Evolutionary conservation across 768 basidiomycete species (phyloP), one percentile per base, ranked within the genome.

Genomic region (Xerocomellus intermedius): DNA sequence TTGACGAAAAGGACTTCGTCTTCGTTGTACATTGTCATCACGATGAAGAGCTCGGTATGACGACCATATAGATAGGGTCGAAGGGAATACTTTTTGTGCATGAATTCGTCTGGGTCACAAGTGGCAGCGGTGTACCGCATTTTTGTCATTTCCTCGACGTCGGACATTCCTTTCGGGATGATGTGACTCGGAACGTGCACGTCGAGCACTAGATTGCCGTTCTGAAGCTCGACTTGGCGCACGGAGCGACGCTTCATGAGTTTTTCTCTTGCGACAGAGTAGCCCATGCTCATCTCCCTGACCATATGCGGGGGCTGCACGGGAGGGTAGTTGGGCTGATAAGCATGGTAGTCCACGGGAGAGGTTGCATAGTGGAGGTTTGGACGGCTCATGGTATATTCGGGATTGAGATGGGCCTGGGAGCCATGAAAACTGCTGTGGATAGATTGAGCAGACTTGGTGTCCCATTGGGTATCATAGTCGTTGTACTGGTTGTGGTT

Each of bases 11-110:
- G 75, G 9, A 85, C 75, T 66, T 91, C 89, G 65, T 91, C 91
- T 74, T 97, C 94, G 69, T 95, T 95, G 70, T 91, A 91, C 92
- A 96, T 95, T 42, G 94, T 96, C 85, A 96, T 91, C 39, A 95
- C 93, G 62, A 97, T 91, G 74, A 96, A 94, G 14, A 97, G 79
- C 72, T 96, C 94, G 9, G 94, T 96, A 50, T 86, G 79, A 50
- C 94, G 86, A 52, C 84, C 83, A 63, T 83, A 82, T 1, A 94
- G 79, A 70, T 86, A 94, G 5, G 84, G 92, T 22, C 92, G 78
- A 22, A 94, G 80, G 7, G 89, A 84, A 69, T 91, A 92, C 57
- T 85, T 84, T 43, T 78, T 82, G 28, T 79, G 70, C 83, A 89
- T 85, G 72, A 94, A 94, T 45, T 92, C 85, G 65, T 94, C 91